Base-by-base conservation (phyloP, 768 basidiomycete species). In the Rhodotorula toruloides region DNA sequence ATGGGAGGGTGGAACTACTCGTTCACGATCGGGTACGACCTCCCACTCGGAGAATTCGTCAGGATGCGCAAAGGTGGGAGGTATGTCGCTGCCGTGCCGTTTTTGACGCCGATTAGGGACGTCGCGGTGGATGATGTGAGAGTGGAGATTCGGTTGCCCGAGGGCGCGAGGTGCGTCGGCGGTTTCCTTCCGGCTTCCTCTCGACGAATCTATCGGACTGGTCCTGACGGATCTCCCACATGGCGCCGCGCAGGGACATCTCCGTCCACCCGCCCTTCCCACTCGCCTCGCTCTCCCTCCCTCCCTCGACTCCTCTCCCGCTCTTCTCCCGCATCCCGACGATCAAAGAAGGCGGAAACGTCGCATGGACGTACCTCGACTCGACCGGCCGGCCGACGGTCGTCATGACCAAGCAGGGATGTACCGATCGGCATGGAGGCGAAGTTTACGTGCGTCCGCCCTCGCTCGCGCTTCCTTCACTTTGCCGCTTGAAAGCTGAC, bases 1-100 rank as follows among this genome's bases (percentile, higher is more conserved):
- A 77, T 98, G 72, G 96, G 96, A 37, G 91, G 94, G 48, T 99
- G 96, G 96, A 98, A 96, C 75, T 98, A 94, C 77, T 86, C 81
- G 48, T 98, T 93, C 80, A 91, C 90, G 10, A 81, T 97, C 6
- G 96, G 96, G 4, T 99, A 89, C 83, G 92, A 68, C 43, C 25
- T 87, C 87, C 36, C 82, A 91, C 53, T 83, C 79, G n/a, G 29
- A 25, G 77, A 77, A 39, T 76, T 70, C n/a, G 48, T 79, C 40
- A 34, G 40, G 39, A 12, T 37, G 84, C 90, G 76, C 86, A 84
- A 16, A 84, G 83, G 25, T 9, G 47, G 16, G 13, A 9, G n/a
- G 70, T 87, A 91, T 75, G 81, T 87, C 25, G 82, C 91, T 44
- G 84, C 85, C 61, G 82, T 99, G 29, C 94, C 94, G 37, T 84